Base-by-base conservation (phyloP, 2,329 filamentous ascomycete genomes). In the Aureobasidium leucospermi region DNA sequence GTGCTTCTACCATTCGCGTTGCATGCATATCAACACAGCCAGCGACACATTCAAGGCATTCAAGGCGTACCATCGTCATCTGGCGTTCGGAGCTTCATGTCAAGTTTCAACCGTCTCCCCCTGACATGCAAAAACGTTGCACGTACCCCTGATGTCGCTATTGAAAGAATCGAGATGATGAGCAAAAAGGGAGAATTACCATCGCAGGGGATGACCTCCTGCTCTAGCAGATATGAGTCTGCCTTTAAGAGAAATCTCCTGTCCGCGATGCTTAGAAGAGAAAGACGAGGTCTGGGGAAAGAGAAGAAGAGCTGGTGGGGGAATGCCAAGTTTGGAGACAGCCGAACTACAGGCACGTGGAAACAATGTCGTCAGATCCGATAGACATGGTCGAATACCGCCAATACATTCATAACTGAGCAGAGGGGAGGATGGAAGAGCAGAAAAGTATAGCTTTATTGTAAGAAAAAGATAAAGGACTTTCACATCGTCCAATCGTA, bases 81-180 rank as follows among this genome's bases (percentile, higher is more conserved):
- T 41, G n/a, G 36, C 51, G 15, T 34, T 45, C 41, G 42, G 29
- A 38, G n/a, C 49, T 36, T 56, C 52, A 56, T 38, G 52, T 56
- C 52, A 46, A 56, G 41, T 46, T 45, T 56, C 52, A 56, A 56
- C 52, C 52, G 41, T 53, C 52, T 31, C 31, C 47, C 39, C 52
- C 52, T 56, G 52, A 56, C 41, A 36, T 56, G 52, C 52, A 36
- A 29, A 56, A 56, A 23, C 39, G 52, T 56, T 46, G 28, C 31
- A n/a, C 52, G 11, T 38, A 34, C 52, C 52, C 52, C 52, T 56
- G 52, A 56, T 56, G 29, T 39, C 34, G 16, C 32, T 39, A 51
- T 51, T 6, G 19, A 52, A 52, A 41, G 48, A 36, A 41, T 41
- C 48, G 13, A 29, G 19, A 52, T 36, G 48, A 41, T 52, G 6